These are phyloP conservation scores for Leccinum pellstonianum DNA, from an alignment of 768 basidiomycete genomes.

Conservation along the genomic window DNA sequence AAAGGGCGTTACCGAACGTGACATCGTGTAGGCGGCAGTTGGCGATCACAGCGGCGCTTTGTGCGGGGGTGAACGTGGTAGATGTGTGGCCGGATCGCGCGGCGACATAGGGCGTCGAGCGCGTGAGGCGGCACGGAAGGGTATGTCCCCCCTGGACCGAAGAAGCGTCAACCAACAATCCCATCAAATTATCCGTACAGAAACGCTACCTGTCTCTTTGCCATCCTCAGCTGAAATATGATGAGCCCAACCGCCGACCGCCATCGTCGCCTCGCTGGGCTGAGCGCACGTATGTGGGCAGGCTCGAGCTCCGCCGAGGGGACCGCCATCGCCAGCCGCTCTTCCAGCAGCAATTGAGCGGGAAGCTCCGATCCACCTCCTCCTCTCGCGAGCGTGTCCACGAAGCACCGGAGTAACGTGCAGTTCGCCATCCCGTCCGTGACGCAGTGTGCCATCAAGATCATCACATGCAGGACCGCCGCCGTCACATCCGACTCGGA, in stretches of 20 bases:
- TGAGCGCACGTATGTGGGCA: constrained; percentile 26
- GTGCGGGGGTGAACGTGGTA: constrained; percentile 28
- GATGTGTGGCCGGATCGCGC: constrained; percentile 33
- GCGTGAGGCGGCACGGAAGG: constrained; percentile 44
- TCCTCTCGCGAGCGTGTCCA: constrained; percentile 38
- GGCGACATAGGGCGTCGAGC: constrained; percentile 35
- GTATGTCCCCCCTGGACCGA: constrained; percentile 57
- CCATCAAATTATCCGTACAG: background rate
- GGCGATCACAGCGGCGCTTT: constrained; percentile 32
- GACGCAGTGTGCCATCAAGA: constrained; percentile 48
- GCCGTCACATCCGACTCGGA: constrained; percentile 35
- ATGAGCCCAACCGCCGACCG: constrained; percentile 40
- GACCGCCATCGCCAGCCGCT: constrained; percentile 42
- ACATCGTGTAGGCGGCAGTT: constrained; percentile 43
- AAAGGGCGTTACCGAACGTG: constrained; percentile 52
- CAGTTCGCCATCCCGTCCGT: constrained; percentile 47
- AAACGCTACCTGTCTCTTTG: constrained; percentile 36
- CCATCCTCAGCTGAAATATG: constrained; percentile 34
- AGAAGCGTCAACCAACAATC: background rate
- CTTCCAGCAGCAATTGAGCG: constrained; percentile 29
- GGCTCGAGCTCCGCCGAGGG: constrained; percentile 41
- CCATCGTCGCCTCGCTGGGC: constrained; percentile 43
- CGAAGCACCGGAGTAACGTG: constrained; percentile 43
- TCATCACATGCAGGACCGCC: constrained; percentile 41
- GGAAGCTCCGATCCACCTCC: background rate